Conservation (phyloP, 768 basidiomycete genomes). For the Tulasnella sp. region DNA sequence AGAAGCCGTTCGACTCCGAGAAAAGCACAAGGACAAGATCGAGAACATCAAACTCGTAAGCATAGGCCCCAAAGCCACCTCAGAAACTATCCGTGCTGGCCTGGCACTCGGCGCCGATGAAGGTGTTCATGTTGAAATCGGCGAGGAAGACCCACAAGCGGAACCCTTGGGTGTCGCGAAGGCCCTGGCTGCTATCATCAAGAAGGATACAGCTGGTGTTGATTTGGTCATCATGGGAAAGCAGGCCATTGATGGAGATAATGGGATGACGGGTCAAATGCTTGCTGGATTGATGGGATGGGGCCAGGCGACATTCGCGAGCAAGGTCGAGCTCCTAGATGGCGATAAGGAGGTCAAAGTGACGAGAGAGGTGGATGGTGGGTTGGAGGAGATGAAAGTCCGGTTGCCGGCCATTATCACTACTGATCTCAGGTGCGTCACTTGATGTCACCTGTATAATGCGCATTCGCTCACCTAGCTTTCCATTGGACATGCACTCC, state of each 20-base stretch:
- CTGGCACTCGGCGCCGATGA: slow-evolving; percentile 97
- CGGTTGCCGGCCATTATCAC: slow-evolving; percentile 78
- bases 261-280: slow-evolving; percentile 95
- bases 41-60: slow-evolving; percentile 84
- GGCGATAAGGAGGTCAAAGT: slow-evolving; percentile 56
- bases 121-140: slow-evolving; percentile 80
- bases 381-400: slow-evolving; percentile 71
- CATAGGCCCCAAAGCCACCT: slow-evolving; percentile 85
- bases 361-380: slow-evolving; percentile 89
- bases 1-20: slow-evolving; percentile 91
- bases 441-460: not conserved
- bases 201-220: slow-evolving; percentile 46
- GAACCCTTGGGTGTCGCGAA: slow-evolving; percentile 91
- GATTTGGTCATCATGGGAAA: slow-evolving; percentile 95
- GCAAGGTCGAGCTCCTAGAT: slow-evolving; percentile 64
- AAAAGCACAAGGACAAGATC: slow-evolving; percentile 63
- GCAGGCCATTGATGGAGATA: slow-evolving; percentile 96
- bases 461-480: not conserved
- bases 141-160: slow-evolving; percentile 56
- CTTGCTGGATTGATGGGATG: slow-evolving; percentile 85
- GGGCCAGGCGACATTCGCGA: slow-evolving; percentile 93
- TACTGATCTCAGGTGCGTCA: slow-evolving; percentile 75
- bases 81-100: slow-evolving; percentile 87
- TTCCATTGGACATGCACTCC: too few species aligned
- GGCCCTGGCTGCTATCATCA: slow-evolving; percentile 66